Percentiles rank a stretch among this genome's conserved stretches.
phyloP scores from a whole-genome alignment of 208 protist genomes.

The Leishmania arabica region DNA sequence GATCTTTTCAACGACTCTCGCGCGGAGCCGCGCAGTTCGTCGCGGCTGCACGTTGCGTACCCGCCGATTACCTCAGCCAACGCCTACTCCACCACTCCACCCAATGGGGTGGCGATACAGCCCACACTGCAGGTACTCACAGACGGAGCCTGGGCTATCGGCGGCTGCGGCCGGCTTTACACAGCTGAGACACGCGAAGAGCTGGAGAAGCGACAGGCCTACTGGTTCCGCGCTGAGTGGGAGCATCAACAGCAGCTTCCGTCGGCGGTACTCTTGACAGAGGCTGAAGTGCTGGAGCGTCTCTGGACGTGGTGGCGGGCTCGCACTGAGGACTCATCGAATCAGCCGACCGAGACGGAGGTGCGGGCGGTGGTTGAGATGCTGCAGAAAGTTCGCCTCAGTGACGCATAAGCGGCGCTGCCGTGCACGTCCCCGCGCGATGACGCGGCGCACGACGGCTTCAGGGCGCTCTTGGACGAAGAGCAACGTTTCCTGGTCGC shows the following conservation, averaged over 20 bases:
- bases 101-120: constrained; percentile 12
- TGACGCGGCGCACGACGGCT: background rate
- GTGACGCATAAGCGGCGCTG: background rate
- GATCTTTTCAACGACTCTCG: background rate
- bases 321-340: constrained; percentile 4
- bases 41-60: background rate
- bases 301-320: constrained; percentile 31
- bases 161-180: constrained; percentile 30
- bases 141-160: constrained; percentile 29
- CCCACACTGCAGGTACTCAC: constrained; percentile 27
- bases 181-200: constrained; percentile 20
- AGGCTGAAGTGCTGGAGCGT: constrained; percentile 23
- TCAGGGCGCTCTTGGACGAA: background rate
- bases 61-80: background rate
- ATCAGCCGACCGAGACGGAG: constrained; percentile 1
- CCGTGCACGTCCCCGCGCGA: background rate
- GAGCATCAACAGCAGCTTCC: constrained; percentile 6
- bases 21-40: background rate
- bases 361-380: constrained; percentile 6
- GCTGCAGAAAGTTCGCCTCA: constrained; percentile 11
- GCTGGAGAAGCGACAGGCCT: constrained; percentile 23
- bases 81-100: background rate
- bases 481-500: background rate
- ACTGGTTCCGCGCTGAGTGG: constrained; percentile 19
- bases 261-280: constrained; percentile 9